Percentiles rank a stretch among this genome's conserved stretches.
Conservation (phyloP, 345 rosid genomes). For the Combretum micranthum region DNA sequence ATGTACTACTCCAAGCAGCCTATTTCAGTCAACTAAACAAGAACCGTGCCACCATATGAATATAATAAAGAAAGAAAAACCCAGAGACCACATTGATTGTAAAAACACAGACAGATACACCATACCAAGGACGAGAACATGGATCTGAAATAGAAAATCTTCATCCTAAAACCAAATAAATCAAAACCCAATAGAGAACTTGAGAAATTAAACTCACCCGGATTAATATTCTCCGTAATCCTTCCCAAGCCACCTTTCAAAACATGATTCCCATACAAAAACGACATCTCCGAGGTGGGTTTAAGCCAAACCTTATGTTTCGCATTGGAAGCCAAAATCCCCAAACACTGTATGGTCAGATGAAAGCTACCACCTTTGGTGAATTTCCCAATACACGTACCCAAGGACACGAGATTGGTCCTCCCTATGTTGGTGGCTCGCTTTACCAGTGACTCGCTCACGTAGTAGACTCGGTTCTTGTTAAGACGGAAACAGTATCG, state of each 20-base stretch:
- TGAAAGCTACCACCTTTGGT: constrained; percentile 75
- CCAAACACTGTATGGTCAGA: constrained; percentile 56
- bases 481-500: constrained; percentile 92
- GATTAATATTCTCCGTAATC: constrained; percentile 65
- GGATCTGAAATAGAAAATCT: too few relatives aligned
- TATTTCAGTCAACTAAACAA: too few relatives aligned
- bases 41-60: too few relatives aligned
- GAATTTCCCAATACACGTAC: constrained; percentile 81
- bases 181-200: background rate
- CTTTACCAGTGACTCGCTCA: constrained; percentile 69
- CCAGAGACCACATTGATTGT: too few relatives aligned
- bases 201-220: constrained; percentile 1
- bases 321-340: constrained; percentile 64
- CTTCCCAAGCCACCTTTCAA: constrained; percentile 84
- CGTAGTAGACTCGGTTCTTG: constrained; percentile 72
- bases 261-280: constrained; percentile 84
- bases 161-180: background rate
- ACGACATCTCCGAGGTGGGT: constrained; percentile 94
- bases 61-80: too few relatives aligned
- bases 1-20: too few relatives aligned
- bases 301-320: constrained; percentile 91
- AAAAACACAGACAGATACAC: too few relatives aligned
- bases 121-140: too few relatives aligned
- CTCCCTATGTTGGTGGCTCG: constrained; percentile 77
- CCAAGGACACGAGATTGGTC: constrained; percentile 49